Base-by-base conservation (phyloP, 2,329 filamentous ascomycete species). In the Cytospora piceicola region DNA sequence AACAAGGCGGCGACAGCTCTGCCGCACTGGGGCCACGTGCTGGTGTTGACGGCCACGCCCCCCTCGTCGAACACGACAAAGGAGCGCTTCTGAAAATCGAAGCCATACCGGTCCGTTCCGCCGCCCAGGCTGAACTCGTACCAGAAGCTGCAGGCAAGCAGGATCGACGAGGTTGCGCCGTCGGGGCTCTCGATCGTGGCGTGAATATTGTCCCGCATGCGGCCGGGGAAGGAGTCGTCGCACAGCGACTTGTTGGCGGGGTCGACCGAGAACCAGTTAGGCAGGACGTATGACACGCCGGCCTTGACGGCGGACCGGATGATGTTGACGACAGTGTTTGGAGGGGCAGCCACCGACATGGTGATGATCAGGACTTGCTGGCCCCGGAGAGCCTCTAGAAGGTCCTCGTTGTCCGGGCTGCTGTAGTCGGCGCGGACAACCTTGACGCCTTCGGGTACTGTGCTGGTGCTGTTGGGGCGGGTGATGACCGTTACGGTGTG, bases 11-110 rank as follows among this genome's bases (percentile, higher is more conserved):
- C 67, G 81, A 71, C 24, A 14, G 69, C 73, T 3, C 69, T 66
- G 52, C 71, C 81, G 70, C 82, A 61, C 51, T 90, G 87, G 9
- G 77, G 70, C 80, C 84, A 87, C 0, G 89, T 90, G 11, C 83
- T 85, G 0, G 78, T 83, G 67, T 82, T 85, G 71, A 89, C 83
- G 58, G 75, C 80, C 1, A 79, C 81, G 22, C 79, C 80, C 0
- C 89, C 89, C 30, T 86, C 81, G 68, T 88, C 86, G 64, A 80
- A 85, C 53, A 85, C 51, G 17, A 64, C 65, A 4, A 67, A 68
- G 42, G 60, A 69, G 51, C 66, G 67, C 60, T 66, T 61, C 14
- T 46, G 39, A 39, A 75, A 52, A 61, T 74, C 73, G 59, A 74
- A 70, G 56, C 71, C 73, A 65, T 67, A 74, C 39, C 63, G 62